Conservation (phyloP, 2,329 filamentous ascomycete species). For the Penicillium sclerotigenum region DNA sequence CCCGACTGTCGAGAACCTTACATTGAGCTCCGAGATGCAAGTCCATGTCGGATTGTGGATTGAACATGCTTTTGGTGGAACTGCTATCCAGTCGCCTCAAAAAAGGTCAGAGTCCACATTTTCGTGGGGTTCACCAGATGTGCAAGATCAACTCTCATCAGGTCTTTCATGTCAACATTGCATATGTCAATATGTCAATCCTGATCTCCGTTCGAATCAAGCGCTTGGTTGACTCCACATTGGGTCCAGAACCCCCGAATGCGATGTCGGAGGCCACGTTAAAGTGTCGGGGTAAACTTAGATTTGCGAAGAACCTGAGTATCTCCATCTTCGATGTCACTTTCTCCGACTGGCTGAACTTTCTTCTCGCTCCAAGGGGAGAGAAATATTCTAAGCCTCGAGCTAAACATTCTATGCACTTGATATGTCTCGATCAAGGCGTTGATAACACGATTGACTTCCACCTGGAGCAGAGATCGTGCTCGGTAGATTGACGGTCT, state of each 20-base stretch:
- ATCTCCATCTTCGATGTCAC: constrained; percentile 14
- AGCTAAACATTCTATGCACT: constrained; percentile 8
- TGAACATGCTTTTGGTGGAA: background rate
- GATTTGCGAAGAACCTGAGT: background rate
- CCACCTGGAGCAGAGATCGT: constrained; percentile 16
- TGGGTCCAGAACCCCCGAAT: background rate
- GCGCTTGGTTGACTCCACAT: background rate
- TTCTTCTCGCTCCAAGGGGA: background rate
- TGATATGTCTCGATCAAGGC: constrained; percentile 15
- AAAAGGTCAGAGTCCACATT: background rate
- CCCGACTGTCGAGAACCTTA: background rate
- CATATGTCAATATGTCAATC: too few relatives aligned
- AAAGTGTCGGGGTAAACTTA: background rate
- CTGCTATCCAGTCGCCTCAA: background rate
- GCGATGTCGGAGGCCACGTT: background rate
- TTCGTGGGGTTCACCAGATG: background rate
- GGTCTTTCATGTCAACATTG: background rate
- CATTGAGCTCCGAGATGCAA: background rate
- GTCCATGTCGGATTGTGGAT: background rate
- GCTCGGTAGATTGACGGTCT: constrained; percentile 16
- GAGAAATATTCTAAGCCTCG: background rate
- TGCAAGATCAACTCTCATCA: background rate
- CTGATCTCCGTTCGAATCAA: background rate
- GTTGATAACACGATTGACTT: constrained; percentile 17
- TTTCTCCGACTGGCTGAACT: background rate